Base-by-base conservation (phyloP, 176 grass and related monocot genomes). In the Oryza punctata region DNA sequence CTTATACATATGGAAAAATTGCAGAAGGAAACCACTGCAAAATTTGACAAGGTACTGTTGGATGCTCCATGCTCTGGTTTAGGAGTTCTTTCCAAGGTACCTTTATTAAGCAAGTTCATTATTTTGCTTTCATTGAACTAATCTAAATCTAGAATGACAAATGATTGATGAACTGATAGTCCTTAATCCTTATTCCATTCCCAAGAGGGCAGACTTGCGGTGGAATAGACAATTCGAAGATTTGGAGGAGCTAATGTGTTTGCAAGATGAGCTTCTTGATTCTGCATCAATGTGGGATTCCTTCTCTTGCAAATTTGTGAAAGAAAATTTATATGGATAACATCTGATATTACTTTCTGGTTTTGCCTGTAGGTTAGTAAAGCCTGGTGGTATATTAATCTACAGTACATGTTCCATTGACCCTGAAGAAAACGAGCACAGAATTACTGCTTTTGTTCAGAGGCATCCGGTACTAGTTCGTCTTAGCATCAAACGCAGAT, bases 361-460 rank as follows among this genome's bases (percentile, higher is more conserved):
- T 66, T 73, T 79, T 33, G 43, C 63, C 84, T 60, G 38, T 86
- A 97, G 95, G 81, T 78, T 97, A 84, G 95, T 97, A 85, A 97
- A 94, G 76, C 88, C 92, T 63, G 92, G 92, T 79, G 95, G 95
- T 50, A 54, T 94, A 85, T 86, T 97, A 76, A 85, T 97, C 32
- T 97, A 97, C 73, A 93, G 95, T 91, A 97, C 95, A 54, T 97
- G 95, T 84, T 97, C 90, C 24, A 97, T 97, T 80, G 95, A 97
- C 63, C 92, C 77, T 79, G 90, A 93, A 46, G 95, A 97, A 87
- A 97, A 97, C 52, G 90, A 92, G 68, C 87, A 87, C 21, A 85
- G 95, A 85, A 47, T 97, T 77, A 28, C 82, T 78, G 84, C 90
- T 92, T 97, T 97, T 92, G 81, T 94, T 83, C 69, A 81, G 35